Evolutionary conservation across 371 early-diverging fungal species (phyloP), one percentile per base, ranked within the genome.

Genomic region (Mucor plumbeus): DNA sequence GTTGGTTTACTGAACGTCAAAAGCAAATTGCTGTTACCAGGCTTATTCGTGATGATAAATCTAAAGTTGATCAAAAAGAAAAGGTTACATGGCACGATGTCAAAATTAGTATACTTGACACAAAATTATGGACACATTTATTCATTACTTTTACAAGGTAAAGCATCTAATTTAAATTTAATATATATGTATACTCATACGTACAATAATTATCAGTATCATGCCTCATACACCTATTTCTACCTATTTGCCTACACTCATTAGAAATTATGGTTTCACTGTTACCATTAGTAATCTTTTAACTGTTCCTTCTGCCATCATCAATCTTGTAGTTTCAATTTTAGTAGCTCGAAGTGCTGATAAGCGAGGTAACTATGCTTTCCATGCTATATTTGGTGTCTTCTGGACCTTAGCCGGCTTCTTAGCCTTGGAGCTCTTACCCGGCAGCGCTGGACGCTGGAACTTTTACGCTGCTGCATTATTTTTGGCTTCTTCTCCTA

Each of bases 11-110:
- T 1, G 78, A 75, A 10, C 75, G 80, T 4, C 74, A 85, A 47
- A 63, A 63, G 15, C 65, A 78, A 48, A 85, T 86, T 61, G 86
- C 86, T 14, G 79, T 85, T 13, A 86, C 86, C 7, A 77, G 86
- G 5, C 58, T 87, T 9, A 81, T 87, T 38, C 79, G 82, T 11
- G 88, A 86, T 60, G 86, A 86, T 54, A 59, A 75, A 43, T 71
- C 73, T 63, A 83, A 87, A 56, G 71, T 73, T 4, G 84, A 76
- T 4, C 81, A 80, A 41, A 59, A 81, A 33, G 19, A 59, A 5
- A 65, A 39, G 8, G 44, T 78, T 19, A 74, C 67, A 8, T 66
- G 63, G 67, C 59, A 78, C 59, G 78, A 82, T 17, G 67, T 60
- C 57, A 77, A 75, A 41, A 63, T 73, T 7, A 55, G 67, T 8